Evolutionary conservation across 345 rosid genomes (phyloP).

Genomic region (Gossypioides kirkii): DNA sequence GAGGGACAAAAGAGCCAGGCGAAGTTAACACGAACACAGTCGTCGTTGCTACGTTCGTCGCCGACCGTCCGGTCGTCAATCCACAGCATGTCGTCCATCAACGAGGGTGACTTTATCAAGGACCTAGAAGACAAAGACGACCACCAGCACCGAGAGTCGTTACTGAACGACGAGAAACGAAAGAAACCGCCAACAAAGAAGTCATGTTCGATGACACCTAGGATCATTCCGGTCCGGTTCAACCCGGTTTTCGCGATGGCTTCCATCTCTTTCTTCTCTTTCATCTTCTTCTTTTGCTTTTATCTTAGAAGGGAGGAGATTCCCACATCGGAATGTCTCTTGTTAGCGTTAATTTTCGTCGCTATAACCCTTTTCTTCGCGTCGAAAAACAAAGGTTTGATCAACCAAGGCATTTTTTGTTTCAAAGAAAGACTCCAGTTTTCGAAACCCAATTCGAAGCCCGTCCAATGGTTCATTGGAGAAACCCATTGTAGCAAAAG

Average conservation of each 20-base stretch:
- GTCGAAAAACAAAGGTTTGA: conserved; percentile 56
- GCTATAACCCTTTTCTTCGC: conserved; percentile 81
- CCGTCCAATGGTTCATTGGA: conserved; percentile 85
- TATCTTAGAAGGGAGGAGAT: conserved; percentile 53
- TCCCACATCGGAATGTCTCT: conserved; percentile 70
- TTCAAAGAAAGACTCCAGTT: conserved; percentile 43
- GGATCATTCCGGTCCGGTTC: conserved; percentile 48
- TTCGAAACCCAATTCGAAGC: conserved; percentile 41
- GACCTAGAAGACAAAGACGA: conserved; percentile 21
- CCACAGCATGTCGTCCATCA: conserved; percentile 69
- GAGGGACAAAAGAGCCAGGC: conserved; percentile 56
- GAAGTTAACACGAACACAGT: conserved; percentile 72
- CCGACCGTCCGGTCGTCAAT: conserved; percentile 83
- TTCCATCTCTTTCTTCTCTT: conserved; percentile 44
- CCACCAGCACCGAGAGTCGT: conserved; percentile 19
- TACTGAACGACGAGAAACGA: conserved; percentile 40
- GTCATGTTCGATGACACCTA: conserved; percentile 37
- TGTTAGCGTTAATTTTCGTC: conserved; percentile 63
- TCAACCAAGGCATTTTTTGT: conserved; percentile 40
- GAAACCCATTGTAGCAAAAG: conserved; percentile 14
- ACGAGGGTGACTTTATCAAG: conserved; percentile 45
- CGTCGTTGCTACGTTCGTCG: conserved; percentile 80
- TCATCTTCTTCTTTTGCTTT: conserved; percentile 44
- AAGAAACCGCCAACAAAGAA: conserved; percentile 24
- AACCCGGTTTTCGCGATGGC: conserved; percentile 51